These are phyloP conservation scores for Clonostachys rhizophaga DNA, from an alignment of 2,329 filamentous ascomycete genomes.

Conservation along the genomic window DNA sequence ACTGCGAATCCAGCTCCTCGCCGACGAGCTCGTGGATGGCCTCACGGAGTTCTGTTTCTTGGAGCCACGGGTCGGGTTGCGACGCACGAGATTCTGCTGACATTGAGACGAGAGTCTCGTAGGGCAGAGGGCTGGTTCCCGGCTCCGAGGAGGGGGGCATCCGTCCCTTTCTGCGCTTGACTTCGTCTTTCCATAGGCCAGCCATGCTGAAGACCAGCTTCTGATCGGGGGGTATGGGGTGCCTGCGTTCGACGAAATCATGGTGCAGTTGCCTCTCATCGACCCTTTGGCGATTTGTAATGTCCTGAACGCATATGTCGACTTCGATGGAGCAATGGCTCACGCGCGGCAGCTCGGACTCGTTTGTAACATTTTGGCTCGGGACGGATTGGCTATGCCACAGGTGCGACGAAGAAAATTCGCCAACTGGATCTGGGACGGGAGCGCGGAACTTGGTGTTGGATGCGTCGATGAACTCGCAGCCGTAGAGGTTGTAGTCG, in stretches of 20 bases:
- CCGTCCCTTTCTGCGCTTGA: slow-evolving; percentile 67
- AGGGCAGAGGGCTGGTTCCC: slow-evolving; percentile 61
- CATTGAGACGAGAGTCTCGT: slow-evolving; percentile 85
- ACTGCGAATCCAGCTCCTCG: slow-evolving; percentile 47
- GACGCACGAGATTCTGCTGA: slow-evolving; percentile 74
- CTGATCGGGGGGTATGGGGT: slow-evolving; percentile 59
- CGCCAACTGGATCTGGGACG: slow-evolving; percentile 64
- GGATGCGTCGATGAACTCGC: slow-evolving; percentile 73
- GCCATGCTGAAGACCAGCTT: slow-evolving; percentile 94
- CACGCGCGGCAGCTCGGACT: slow-evolving; percentile 61
- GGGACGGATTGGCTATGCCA: slow-evolving; percentile 79
- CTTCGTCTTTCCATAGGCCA: slow-evolving; percentile 88
- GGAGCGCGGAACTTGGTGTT: slow-evolving; percentile 71
- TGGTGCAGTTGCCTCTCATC: slow-evolving; percentile 78
- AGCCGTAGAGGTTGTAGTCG: slow-evolving; percentile 96
- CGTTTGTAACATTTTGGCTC: slow-evolving; percentile 41
- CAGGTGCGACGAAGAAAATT: slow-evolving; percentile 55
- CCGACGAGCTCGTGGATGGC: slow-evolving; percentile 61
- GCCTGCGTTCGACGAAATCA: slow-evolving; percentile 71
- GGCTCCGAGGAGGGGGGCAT: slow-evolving; percentile 42
- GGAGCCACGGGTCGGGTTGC: slow-evolving; percentile 80
- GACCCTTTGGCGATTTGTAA: slow-evolving; percentile 75
- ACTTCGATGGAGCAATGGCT: slow-evolving; percentile 89
- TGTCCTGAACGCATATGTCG: slow-evolving; percentile 84
- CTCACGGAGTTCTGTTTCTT: slow-evolving; percentile 77